Evolutionary conservation across 176 grass and related monocot species (phyloP).

Genomic region (Poa pratensis): DNA sequence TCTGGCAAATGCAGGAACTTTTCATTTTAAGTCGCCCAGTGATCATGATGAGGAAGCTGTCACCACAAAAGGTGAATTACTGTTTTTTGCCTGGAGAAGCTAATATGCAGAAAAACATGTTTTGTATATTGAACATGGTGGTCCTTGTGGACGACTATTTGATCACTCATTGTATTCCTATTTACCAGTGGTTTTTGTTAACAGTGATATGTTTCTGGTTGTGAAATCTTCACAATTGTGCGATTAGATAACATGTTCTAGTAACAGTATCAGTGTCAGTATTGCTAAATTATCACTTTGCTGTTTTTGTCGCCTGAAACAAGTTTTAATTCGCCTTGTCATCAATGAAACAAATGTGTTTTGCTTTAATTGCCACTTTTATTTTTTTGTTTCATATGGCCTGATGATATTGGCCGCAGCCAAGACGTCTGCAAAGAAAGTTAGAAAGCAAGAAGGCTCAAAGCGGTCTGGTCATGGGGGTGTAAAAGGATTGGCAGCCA

Average conservation of each 20-base stretch:
- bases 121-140: not conserved
- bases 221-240: slow-evolving; percentile 6
- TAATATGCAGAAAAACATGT: not conserved
- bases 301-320: slow-evolving; percentile 6
- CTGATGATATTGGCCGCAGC: slow-evolving; percentile 23
- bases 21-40: slow-evolving; percentile 34
- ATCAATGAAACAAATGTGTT: not conserved
- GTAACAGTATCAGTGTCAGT: slow-evolving; percentile 12
- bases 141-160: slow-evolving; percentile 27
- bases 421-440: slow-evolving; percentile 45
- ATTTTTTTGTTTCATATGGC: slow-evolving; percentile 28
- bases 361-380: slow-evolving; percentile 11
- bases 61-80: slow-evolving; percentile 41
- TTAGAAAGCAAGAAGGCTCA: slow-evolving; percentile 38
- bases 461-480: not conserved
- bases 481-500: slow-evolving; percentile 14
- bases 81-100: slow-evolving; percentile 23
- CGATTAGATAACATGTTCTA: slow-evolving; percentile 24
- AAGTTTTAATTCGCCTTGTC: not conserved
- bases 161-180: slow-evolving; percentile 14
- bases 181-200: slow-evolving; percentile 19
- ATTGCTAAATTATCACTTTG: slow-evolving; percentile 26
- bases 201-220: slow-evolving; percentile 8
- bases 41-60: slow-evolving; percentile 43
- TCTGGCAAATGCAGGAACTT: slow-evolving; percentile 43